Percentiles rank a stretch among this genome's conserved stretches.
phyloP scores from a whole-genome alignment of 1,284 basidiomycete genomes.

The Pascua guehoae region DNA sequence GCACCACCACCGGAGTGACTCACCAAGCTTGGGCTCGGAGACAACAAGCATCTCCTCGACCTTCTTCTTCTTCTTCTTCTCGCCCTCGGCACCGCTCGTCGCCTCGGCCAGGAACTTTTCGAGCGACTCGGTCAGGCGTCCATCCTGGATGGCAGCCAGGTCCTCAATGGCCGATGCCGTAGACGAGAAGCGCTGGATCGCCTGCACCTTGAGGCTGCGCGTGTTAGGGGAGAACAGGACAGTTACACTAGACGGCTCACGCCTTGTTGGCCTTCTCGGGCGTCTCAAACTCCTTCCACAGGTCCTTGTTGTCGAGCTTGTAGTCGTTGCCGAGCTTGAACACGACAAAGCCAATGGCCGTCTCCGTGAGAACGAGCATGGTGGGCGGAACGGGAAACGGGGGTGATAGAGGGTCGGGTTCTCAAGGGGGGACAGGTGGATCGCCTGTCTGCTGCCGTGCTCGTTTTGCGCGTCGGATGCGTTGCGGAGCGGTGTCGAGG shows the following conservation, averaged over 20 bases:
- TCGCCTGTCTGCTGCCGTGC: not conserved
- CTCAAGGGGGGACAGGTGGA: not conserved
- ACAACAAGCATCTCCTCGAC: slow-evolving; percentile 81
- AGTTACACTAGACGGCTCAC: slow-evolving; percentile 55
- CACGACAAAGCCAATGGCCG: slow-evolving; percentile 74
- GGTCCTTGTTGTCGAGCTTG: slow-evolving; percentile 78
- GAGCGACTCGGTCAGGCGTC: slow-evolving; percentile 86
- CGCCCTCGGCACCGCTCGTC: slow-evolving; percentile 55
- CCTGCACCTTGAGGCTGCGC: slow-evolving; percentile 81
- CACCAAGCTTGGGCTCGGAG: slow-evolving; percentile 85
- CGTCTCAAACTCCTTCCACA: slow-evolving; percentile 89
- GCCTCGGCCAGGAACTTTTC: slow-evolving; percentile 91
- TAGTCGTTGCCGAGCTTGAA: slow-evolving; percentile 92
- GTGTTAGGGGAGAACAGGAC: not conserved
- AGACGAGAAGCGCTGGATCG: slow-evolving; percentile 92
- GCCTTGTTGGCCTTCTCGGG: slow-evolving; percentile 87
- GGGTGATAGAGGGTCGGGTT: not conserved
- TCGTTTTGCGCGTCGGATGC: not conserved
- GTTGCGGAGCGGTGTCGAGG: not conserved
- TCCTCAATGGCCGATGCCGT: slow-evolving; percentile 99
- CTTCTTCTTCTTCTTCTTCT: slow-evolving; percentile 63
- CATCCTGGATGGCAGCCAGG: slow-evolving; percentile 85
- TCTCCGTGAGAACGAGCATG: slow-evolving; percentile 54
- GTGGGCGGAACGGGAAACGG: not conserved
- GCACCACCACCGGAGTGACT: slow-evolving; percentile 32